Base-by-base conservation (phyloP, 225 moss, liverwort and hornwort genomes). In the Lunularia cruciata region DNA sequence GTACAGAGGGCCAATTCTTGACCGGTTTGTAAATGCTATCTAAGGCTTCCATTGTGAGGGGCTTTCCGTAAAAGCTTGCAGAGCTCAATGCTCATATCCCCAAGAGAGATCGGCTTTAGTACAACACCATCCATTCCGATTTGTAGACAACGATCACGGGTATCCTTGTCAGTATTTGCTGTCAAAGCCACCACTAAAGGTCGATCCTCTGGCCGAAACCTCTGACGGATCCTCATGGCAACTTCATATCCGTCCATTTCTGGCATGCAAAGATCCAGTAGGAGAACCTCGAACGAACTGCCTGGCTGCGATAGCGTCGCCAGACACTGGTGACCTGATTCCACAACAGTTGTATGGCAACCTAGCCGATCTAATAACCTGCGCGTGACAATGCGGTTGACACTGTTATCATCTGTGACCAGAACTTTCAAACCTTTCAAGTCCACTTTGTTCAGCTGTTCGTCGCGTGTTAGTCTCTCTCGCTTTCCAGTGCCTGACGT, bases 181-280 rank as follows among this genome's bases (percentile, higher is more conserved):
- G 84, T 84, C 8, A 84, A 69, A 3, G 84, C 84, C 33, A 84
- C 79, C 22, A 84, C 84, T 47, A 84, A 43, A 22, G 84, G 84
- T 31, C 84, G 80, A 33, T 80, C 80, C 37, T 80, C 80, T 12
- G 80, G 84, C 47, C 75, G 77, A 57, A 84, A 80, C 16, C 68
- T 75, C 58, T 84, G 84, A 56, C 68, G 72, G 11, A 84, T 81
- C 34, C 77, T 74, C 22, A 34, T 84, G 23, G 84, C 84, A 18
- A 84, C 84, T 65, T 84, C 84, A 61, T 84, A 84, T 33, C 84
- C 84, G 37, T 84, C 84, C 80, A 84, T 84, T 60, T 84, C 84
- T 43, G 84, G 84, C 84, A 84, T 84, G 63, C 84, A 84, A 5
- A 84, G 75, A 65, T 84, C 84, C 5, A 84, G 70, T 31, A 84